Evolutionary conservation across 208 protist genomes (phyloP).

Genomic region (Entamoeba histolytica): DNA sequence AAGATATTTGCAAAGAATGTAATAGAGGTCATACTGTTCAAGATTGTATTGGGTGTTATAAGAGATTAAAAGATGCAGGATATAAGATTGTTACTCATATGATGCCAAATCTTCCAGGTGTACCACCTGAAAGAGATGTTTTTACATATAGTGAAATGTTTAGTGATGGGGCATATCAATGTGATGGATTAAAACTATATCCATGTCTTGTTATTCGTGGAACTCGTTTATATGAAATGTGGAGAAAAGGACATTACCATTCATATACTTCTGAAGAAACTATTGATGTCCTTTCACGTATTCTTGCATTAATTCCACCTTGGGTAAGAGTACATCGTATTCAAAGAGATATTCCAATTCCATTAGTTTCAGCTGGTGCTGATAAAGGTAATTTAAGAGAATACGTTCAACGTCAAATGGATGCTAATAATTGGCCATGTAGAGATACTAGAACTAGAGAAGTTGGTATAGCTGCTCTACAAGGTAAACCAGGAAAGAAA

Average conservation of each 20-base stretch:
- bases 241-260: conserved; percentile 42
- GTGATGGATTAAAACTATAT: conserved; percentile 91
- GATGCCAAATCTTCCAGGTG: conserved; percentile 85
- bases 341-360: conserved; percentile 85
- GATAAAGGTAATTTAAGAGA: conserved; percentile 84
- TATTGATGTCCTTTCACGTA: conserved; percentile 70
- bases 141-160: neutral
- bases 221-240: conserved; percentile 71
- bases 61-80: conserved; percentile 75
- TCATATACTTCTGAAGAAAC: conserved; percentile 26
- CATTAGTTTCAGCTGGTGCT: conserved; percentile 77
- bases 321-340: conserved; percentile 91
- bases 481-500: neutral
- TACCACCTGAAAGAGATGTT: neutral
- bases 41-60: conserved; percentile 49
- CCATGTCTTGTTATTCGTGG: conserved; percentile 93
- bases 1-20: conserved; percentile 64
- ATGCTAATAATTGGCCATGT: neutral
- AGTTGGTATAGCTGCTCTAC: conserved; percentile 17
- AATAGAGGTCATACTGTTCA: conserved; percentile 37
- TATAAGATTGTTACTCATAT: conserved; percentile 95
- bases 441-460: conserved; percentile 21
- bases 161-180: conserved; percentile 54
- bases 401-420: conserved; percentile 46
- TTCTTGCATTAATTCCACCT: conserved; percentile 73